phyloP scores from a whole-genome alignment of 2,329 filamentous ascomycete species.

The Botryosphaeria dothidea region DNA sequence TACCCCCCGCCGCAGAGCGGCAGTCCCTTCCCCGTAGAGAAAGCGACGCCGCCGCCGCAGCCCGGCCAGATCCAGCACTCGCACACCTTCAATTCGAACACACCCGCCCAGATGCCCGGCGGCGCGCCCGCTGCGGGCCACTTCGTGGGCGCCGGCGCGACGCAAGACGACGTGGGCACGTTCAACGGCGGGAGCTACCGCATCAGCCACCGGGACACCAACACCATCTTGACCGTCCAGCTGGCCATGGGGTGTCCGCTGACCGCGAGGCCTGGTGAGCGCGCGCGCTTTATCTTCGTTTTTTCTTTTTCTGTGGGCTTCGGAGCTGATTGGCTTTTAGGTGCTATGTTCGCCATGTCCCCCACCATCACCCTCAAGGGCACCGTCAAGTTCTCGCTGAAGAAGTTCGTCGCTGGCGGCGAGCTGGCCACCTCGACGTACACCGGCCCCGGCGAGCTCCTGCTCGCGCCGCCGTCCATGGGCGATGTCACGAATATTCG shows the following conservation, averaged over 20 bases:
- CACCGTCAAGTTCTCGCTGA: conserved; percentile 79
- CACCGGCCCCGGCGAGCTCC: conserved; percentile 86
- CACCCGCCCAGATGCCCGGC: conserved; percentile 31
- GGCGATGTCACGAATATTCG: conserved; percentile 85
- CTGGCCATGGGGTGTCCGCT: conserved; percentile 87
- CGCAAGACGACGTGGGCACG: conserved; percentile 84
- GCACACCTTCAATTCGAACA: conserved; percentile 31
- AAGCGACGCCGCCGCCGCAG: conserved; percentile 1
- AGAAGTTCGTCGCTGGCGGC: conserved; percentile 83
- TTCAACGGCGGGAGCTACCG: conserved; percentile 96
- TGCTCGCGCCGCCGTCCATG: conserved; percentile 76
- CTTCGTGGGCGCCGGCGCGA: conserved; percentile 63
- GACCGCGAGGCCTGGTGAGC: conserved; percentile 69
- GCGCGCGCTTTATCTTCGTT: no score
- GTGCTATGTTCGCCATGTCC: conserved; percentile 94
- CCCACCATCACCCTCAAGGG: conserved; percentile 83
- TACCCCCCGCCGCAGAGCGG: conserved; percentile 15
- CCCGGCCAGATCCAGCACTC: conserved; percentile 5
- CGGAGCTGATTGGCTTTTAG: conserved; percentile 38
- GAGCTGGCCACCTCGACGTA: conserved; percentile 78
- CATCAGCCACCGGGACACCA: conserved; percentile 88
- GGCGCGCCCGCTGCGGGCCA: conserved; percentile 51
- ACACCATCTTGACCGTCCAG: conserved; percentile 86
- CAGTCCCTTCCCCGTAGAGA: conserved; percentile 18
- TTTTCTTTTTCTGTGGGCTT: not conserved